Evolutionary conservation across 257 asterid genomes (phyloP), one percentile per base, ranked within the genome.

Genomic region (Cruciata laevipes): DNA sequence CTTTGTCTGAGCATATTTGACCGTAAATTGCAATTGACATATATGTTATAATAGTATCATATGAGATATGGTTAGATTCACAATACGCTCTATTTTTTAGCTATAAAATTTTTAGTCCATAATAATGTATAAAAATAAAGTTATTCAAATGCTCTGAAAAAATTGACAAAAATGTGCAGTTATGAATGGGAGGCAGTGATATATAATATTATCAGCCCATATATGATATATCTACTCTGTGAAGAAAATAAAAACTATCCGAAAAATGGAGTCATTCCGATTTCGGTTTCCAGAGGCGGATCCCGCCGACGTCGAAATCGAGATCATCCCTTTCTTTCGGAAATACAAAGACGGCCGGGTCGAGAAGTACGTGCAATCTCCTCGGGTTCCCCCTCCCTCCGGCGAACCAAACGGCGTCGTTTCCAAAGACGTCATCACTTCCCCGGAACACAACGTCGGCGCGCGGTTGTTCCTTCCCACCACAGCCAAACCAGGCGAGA

Each of bases 401-500:
- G 76, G 67, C 69, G 80, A 86, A 9, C 3, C 52, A 7, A 81
- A 83, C 65, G 84, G 73, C 76, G 86, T 89, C 66, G 23, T 55
- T 1, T 84, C 95, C 37, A 84, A 73, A 67, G 96, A 85, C 77
- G 80, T 84, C 61, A 49, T 64, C 31, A 57, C 85, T 63, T 74
- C 83, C 61, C 86, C 89, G 18, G 85, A 75, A n/a, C 72, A 60
- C 72, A 62, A 68, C 6, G 82, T 84, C 6, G 73, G 83, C 3
- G 87, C 80, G 37, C 72, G 98, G 14, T 32, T 91, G 14, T 89
- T 58, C 91, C 89, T 83, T 66, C 95, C 96, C 35, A 66, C 59
- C n/a, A 52, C 76, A 61, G 1, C 78, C 74, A 27, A 20, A 0
- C 24, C 73, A 2, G 76, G 42, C 30, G 69, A 59, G 13, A 87